Evolutionary conservation across 495 filamentous ascomycete genomes (phyloP).

Genomic region (Penicillium taxi): DNA sequence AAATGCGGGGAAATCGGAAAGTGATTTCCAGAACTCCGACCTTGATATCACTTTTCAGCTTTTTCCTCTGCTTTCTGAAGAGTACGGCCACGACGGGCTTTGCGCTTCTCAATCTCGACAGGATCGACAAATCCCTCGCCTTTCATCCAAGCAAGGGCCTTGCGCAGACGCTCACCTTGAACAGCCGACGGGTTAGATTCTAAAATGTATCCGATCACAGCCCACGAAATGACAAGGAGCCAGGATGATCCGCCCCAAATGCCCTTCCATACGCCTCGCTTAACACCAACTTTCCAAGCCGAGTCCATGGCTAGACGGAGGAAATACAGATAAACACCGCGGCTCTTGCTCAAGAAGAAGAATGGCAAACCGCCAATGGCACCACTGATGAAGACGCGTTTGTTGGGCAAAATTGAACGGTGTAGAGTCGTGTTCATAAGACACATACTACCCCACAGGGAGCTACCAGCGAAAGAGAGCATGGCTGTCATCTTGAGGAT

Average conservation of each 20-base stretch:
- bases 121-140: slow-evolving; percentile 59
- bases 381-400: slow-evolving; percentile 82
- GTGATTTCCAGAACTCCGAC: slow-evolving; percentile 13
- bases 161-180: slow-evolving; percentile 58
- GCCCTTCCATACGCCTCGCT: slow-evolving; percentile 74
- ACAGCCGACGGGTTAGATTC: slow-evolving; percentile 62
- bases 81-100: slow-evolving; percentile 25
- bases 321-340: slow-evolving; percentile 60
- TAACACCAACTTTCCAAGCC: slow-evolving; percentile 84
- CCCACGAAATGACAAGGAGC: slow-evolving; percentile 70
- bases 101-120: slow-evolving; percentile 26
- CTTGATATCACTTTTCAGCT: not conserved
- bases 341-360: slow-evolving; percentile 60
- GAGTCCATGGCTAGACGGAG: slow-evolving; percentile 67
- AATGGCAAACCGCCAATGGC: slow-evolving; percentile 71
- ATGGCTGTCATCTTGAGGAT: slow-evolving; percentile 67
- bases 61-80: slow-evolving; percentile 15
- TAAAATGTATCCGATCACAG: slow-evolving; percentile 69
- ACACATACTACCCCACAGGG: slow-evolving; percentile 81
- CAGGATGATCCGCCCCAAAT: slow-evolving; percentile 74
- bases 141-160: slow-evolving; percentile 63
- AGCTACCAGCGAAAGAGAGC: slow-evolving; percentile 67
- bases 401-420: slow-evolving; percentile 61
- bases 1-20: slow-evolving; percentile 16
- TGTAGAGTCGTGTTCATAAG: slow-evolving; percentile 75